Base-by-base conservation (phyloP, 2,329 filamentous ascomycete species). In the Hirsutella rhossiliensis region DNA sequence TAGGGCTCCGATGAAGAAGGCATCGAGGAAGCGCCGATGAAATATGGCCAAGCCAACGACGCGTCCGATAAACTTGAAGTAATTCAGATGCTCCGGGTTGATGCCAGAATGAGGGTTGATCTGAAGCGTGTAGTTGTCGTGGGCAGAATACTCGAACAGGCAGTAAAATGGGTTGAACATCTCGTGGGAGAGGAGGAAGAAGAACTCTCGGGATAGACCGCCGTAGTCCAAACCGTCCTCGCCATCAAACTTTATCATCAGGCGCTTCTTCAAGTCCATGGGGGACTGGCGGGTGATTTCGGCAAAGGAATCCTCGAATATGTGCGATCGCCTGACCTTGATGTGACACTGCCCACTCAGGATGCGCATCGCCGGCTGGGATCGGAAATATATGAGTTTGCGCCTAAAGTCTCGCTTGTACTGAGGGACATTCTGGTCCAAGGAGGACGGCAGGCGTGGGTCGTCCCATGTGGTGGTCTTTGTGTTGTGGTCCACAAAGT, bases 161-260 rank as follows among this genome's bases (percentile, higher is more conserved):
- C 92, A 98, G 71, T 98, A 98, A 69, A 98, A 98, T 29, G 92
- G 92, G 65, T 98, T 98, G 72, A 98, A 98, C 92, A 98, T 98
- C 71, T 98, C 92, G 68, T 98, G 92, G 15, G 90, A 97, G 44
- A 98, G 78, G 36, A 98, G 73, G 80, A 98, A 98, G 75, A 98
- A 98, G 73, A 98, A 98, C 67, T 98, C 92, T 76, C 89, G 78
- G 31, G 92, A 98, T 45, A 98, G 76, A 74, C 92, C 92, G 63
- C 92, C 92, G 59, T 98, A 98, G 66, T 98, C 92, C 48, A 98
- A 71, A 66, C 92, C 92, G 57, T 98, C 92, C 68, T 98, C 92
- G 41, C 92, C 92, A 54, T 98, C 92, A 55, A 98, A 98, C 69
- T 98, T 98, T 67, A 98, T 95, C 92, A 98, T 98, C 52, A 98